Conservation (phyloP, 257 asterid genomes). For the Lycium ferocissimum region DNA sequence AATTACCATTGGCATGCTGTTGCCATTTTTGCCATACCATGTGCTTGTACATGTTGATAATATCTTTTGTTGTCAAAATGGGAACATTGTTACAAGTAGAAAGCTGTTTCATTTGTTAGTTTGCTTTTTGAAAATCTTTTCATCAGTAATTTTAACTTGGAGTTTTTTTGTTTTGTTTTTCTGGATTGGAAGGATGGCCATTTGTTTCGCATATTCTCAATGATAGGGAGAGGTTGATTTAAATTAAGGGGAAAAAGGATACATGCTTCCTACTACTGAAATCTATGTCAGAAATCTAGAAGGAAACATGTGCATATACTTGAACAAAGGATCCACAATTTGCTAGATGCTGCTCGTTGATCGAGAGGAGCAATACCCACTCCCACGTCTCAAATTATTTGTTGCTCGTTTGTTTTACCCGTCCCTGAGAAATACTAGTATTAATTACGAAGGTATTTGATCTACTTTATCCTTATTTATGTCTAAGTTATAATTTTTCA, state of each 20-base stretch:
- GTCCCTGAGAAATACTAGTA: too few species aligned
- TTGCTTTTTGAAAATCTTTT: background rate
- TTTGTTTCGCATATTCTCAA: background rate
- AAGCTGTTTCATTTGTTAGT: background rate
- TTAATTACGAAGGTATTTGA: too few species aligned
- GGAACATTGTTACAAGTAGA: background rate
- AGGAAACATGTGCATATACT: background rate
- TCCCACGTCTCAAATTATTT: background rate
- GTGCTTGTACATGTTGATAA: background rate
- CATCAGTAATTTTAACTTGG: background rate
- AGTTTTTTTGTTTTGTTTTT: background rate
- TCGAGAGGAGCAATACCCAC: conserved; percentile 50
- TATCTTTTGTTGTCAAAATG: background rate
- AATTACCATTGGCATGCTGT: background rate
- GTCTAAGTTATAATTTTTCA: too few species aligned
- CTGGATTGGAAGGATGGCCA: background rate
- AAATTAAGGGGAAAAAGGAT: background rate
- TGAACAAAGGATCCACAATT: background rate
- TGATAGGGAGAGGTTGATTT: background rate
- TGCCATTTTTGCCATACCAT: background rate
- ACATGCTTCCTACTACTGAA: background rate
- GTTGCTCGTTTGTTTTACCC: too few species aligned
- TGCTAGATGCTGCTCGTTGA: conserved; percentile 44
- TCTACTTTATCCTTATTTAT: too few species aligned
- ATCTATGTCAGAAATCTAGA: background rate